These are phyloP conservation scores for Gracilariopsis chorda DNA, from an alignment of 23 red algal genomes.

Conservation along the genomic window DNA sequence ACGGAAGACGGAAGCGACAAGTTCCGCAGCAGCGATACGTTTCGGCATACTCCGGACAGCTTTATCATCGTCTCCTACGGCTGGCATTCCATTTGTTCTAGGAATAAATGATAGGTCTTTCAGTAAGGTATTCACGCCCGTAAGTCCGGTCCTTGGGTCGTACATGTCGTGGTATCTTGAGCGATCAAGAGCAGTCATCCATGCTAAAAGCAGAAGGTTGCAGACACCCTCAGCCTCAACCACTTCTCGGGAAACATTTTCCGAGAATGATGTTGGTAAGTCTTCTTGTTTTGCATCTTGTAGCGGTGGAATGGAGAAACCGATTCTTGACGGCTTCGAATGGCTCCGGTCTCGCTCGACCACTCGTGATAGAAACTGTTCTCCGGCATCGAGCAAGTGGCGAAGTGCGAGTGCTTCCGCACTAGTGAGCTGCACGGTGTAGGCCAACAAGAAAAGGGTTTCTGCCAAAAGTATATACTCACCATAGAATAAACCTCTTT, in stretches of 20 bases:
- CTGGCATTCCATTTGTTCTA: conserved; percentile 27
- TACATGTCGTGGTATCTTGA: conserved; percentile 74
- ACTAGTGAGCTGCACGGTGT: conserved; percentile 68
- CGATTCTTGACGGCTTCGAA: background rate
- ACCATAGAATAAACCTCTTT: conserved; percentile 5
- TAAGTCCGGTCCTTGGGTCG: conserved; percentile 47
- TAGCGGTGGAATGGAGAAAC: background rate
- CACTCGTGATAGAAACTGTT: background rate
- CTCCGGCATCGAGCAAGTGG: conserved; percentile 1
- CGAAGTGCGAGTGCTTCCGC: conserved; percentile 60
- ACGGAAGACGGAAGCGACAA: conserved; percentile 51
- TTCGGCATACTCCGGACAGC: conserved; percentile 30
- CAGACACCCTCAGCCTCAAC: conserved; percentile 41
- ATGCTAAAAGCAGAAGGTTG: conserved; percentile 63
- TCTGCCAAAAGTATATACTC: conserved; percentile 75
- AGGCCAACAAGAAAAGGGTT: conserved; percentile 62
- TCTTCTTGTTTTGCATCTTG: background rate
- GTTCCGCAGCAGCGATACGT: conserved; percentile 46
- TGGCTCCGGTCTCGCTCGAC: background rate
- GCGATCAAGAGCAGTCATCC: conserved; percentile 76
- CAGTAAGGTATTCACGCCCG: conserved; percentile 67
- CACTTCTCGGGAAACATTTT: conserved; percentile 1
- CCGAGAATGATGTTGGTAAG: background rate
- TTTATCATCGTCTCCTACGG: conserved; percentile 49
- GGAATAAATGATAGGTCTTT: conserved; percentile 60